Evolutionary conservation across 2,329 filamentous ascomycete species (phyloP).

Genomic region (Claviceps humidiphila): DNA sequence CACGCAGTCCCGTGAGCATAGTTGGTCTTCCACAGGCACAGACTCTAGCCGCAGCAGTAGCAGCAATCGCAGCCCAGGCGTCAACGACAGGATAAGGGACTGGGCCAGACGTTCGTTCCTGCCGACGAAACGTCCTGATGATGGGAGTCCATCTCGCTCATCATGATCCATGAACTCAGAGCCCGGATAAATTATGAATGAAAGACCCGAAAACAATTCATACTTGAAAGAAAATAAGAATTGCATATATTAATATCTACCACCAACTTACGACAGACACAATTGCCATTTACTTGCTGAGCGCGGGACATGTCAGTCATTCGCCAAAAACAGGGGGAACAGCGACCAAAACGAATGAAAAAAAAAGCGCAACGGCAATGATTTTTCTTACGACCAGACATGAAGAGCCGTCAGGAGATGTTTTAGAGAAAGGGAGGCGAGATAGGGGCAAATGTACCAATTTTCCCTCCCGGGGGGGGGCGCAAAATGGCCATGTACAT

Average conservation of each 20-base stretch:
- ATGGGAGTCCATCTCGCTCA: not conserved
- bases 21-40: slow-evolving; percentile 13
- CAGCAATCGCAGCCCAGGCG: slow-evolving; percentile 3
- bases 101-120: slow-evolving; percentile 22
- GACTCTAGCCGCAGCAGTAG: slow-evolving; percentile 13
- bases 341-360: not conserved
- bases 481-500: not conserved
- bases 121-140: slow-evolving; percentile 10
- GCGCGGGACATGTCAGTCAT: not conserved
- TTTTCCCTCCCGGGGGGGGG: too few relatives aligned
- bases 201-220: too few relatives aligned
- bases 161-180: not conserved
- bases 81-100: slow-evolving; percentile 20
- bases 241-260: too few relatives aligned
- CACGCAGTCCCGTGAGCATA: slow-evolving; percentile 10
- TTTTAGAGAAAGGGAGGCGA: too few relatives aligned
- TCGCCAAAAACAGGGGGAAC: not conserved
- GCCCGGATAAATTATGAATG: not conserved
- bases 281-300: not conserved
- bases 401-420: too few relatives aligned
- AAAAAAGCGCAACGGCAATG: not conserved
- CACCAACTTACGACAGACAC: too few relatives aligned
- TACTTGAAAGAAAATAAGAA: too few relatives aligned
- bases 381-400: too few relatives aligned
- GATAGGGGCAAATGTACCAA: too few relatives aligned